phyloP scores from a whole-genome alignment of 768 basidiomycete genomes.

The Xerocomus brunneocitrinus region DNA sequence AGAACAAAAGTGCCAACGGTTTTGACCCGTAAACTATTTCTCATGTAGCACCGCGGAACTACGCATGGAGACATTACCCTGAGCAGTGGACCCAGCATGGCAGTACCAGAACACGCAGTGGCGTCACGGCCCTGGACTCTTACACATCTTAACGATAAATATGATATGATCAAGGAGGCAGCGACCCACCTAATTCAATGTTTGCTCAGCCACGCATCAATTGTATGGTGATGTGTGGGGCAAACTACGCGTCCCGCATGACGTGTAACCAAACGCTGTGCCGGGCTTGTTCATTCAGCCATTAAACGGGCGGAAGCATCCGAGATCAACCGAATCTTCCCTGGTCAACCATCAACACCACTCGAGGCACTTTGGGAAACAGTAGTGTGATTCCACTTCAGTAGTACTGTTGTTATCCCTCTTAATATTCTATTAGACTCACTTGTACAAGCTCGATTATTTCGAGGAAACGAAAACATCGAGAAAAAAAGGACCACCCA shows the following conservation, averaged over 20 bases:
- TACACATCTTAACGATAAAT: constrained; percentile 5
- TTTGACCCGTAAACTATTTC: constrained; percentile 12
- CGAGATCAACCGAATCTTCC: constrained; percentile 5
- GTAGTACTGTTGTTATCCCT: neutral
- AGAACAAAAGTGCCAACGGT: neutral
- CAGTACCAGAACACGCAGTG: constrained; percentile 19
- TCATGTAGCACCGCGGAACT: constrained; percentile 13
- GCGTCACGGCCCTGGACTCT: constrained; percentile 18
- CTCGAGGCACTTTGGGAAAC: neutral
- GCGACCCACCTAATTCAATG: constrained; percentile 16
- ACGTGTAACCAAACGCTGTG: neutral
- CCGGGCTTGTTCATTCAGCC: neutral
- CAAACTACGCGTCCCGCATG: neutral
- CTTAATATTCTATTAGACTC: neutral
- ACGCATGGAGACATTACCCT: constrained; percentile 22
- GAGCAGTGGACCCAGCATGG: constrained; percentile 10
- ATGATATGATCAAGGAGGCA: constrained; percentile 11
- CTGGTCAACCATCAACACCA: neutral
- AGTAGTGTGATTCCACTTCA: neutral
- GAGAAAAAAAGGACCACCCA: neutral
- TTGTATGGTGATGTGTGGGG: neutral
- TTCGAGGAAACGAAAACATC: neutral
- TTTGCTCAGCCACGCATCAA: constrained; percentile 5
- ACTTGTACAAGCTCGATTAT: constrained; percentile 1
- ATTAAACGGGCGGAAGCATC: neutral